phyloP scores from a whole-genome alignment of 2,329 filamentous ascomycete species.

The Fusarium temperatum region DNA sequence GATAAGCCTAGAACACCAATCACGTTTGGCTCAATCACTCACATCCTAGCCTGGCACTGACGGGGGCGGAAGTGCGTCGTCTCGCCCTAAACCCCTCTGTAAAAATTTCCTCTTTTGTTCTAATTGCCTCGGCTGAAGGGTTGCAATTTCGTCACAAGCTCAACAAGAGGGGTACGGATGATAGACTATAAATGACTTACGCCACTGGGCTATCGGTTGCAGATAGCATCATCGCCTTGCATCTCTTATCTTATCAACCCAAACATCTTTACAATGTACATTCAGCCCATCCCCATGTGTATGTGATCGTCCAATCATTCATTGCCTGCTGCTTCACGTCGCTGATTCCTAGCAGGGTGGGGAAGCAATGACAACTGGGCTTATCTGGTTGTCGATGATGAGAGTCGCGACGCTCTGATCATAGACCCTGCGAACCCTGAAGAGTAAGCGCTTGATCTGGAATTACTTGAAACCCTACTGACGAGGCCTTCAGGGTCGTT shows the following conservation, averaged over 20 bases:
- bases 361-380: neutral
- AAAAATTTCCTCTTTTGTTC: neutral
- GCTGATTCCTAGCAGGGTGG: neutral
- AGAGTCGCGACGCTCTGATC: neutral
- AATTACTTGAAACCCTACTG: rapidly evolving
- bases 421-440: neutral
- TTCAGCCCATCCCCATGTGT: neutral
- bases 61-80: neutral
- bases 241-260: neutral
- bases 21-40: neutral
- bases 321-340: neutral
- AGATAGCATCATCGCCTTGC: neutral
- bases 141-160: neutral
- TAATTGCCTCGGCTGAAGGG: neutral
- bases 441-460: neutral
- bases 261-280: neutral
- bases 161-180: too few relatives aligned
- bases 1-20: neutral
- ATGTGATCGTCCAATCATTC: neutral
- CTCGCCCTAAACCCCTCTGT: neutral
- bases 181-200: neutral
- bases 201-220: neutral
- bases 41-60: neutral
- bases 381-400: neutral
- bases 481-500: neutral